Base-by-base conservation (phyloP, 306 rosid species). In the Casuarina cunninghamiana region DNA sequence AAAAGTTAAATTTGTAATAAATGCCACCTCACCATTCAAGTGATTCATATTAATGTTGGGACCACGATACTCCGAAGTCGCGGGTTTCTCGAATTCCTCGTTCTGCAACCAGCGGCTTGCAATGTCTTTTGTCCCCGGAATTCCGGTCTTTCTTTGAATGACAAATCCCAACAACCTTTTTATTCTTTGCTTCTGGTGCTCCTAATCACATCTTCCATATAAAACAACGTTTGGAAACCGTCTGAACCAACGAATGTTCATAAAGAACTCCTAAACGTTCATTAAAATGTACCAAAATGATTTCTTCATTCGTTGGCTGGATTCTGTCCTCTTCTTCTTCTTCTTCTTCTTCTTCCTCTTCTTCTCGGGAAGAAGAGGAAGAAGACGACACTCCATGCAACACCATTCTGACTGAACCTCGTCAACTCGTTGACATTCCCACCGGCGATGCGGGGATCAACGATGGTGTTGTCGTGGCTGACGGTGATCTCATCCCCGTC, bases 401-500 rank as follows among this genome's bases (percentile, higher is more conserved):
- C 2, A 7, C 5, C 13, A 9, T 42, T 43, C n/a, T 50, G 1
- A 10, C 71, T 41, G 46, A 66, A 41, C 21, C 50, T 9, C 11
- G 5, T 0, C 1, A 51, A 12, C 12, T 2, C 16, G 9, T 15
- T 51, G 19, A 51, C 6, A 15, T 3, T 51, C 1, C 4, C 57
- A 51, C 2, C 17, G 4, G 7, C 8, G 16, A 61, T 0, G 43
- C 10, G 15, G 68, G n/a, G 65, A 26, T 32, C 11, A 61, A 77
- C 17, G 84, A 76, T 77, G 84, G 72, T 77, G 81, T n/a, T 77
- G 73, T 71, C 72, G 75, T 17, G 2, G 73, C 60, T 32, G 83
- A 73, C 26, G 86, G 67, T 2, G 86, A 39, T 85, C 83, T 8
- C 76, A 87, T 6, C 81, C 90, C 78, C 5, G 71, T 67, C 3